Percentiles rank a stretch among this genome's conserved stretches.
phyloP scores from a whole-genome alignment of 352 stramenopile species.

The Elongisporangium undulatum region DNA sequence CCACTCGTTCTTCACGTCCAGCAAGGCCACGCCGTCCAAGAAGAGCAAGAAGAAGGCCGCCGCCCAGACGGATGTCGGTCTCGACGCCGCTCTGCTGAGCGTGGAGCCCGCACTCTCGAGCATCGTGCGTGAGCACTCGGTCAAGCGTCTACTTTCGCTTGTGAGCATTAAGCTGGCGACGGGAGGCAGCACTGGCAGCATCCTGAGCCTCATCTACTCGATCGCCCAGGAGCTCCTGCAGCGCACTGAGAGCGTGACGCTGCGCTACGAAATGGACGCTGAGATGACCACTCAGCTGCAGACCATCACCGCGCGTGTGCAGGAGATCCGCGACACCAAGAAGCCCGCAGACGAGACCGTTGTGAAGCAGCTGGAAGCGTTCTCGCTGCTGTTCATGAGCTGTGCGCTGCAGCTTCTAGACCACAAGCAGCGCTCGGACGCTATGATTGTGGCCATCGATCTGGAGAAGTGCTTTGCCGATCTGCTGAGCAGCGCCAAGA shows the following conservation, averaged over 20 bases:
- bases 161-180: constrained; percentile 45
- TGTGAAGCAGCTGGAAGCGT: constrained; percentile 53
- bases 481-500: constrained; percentile 30
- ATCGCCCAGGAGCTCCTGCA: constrained; percentile 33
- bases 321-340: constrained; percentile 22
- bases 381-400: constrained; percentile 74
- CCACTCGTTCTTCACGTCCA: constrained; percentile 59
- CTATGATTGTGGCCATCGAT: constrained; percentile 46
- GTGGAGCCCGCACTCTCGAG: constrained; percentile 41
- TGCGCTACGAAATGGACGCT: constrained; percentile 40
- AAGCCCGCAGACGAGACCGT: constrained; percentile 11
- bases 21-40: constrained; percentile 32
- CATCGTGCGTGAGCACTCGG: constrained; percentile 33
- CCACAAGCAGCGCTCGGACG: constrained; percentile 54
- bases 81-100: constrained; percentile 9
- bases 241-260: constrained; percentile 8
- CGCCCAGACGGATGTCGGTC: constrained; percentile 22
- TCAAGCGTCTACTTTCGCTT: constrained; percentile 67
- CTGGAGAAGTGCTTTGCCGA: constrained; percentile 66
- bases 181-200: constrained; percentile 24
- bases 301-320: constrained; percentile 26
- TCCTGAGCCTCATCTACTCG: constrained; percentile 42
- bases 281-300: constrained; percentile 25
- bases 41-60: constrained; percentile 44
- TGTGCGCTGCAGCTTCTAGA: constrained; percentile 71